Conservation (phyloP, 2,329 filamentous ascomycete species). For the Xylariomycetidae sp. region DNA sequence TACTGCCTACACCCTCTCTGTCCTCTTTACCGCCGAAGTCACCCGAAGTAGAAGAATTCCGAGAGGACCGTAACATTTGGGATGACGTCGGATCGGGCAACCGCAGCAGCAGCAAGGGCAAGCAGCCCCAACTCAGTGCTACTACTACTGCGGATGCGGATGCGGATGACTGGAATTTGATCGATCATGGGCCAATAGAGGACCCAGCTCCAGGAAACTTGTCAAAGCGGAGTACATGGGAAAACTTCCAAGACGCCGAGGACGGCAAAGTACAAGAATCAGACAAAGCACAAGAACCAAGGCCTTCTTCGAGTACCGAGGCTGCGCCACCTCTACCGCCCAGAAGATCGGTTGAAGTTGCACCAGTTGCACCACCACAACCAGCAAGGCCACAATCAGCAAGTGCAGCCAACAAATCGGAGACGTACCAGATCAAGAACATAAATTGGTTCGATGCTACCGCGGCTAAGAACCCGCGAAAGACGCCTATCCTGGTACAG, state of each 20-base stretch:
- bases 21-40: constrained; percentile 16
- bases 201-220: constrained; percentile 25
- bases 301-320: constrained; percentile 7
- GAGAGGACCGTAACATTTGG: constrained; percentile 45
- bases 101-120: constrained; percentile 40
- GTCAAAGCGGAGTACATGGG: constrained; percentile 34
- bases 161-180: constrained; percentile 47
- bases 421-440: constrained; percentile 92
- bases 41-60: constrained; percentile 27
- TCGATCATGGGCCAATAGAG: constrained; percentile 35
- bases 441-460: constrained; percentile 75
- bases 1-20: constrained; percentile 21
- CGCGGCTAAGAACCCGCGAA: constrained; percentile 56
- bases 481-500: constrained; percentile 86
- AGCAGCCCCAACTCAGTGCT: constrained; percentile 13
- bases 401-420: constrained; percentile 44
- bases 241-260: constrained; percentile 28
- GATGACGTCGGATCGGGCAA: constrained; percentile 38
- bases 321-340: constrained; percentile 36
- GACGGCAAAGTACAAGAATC: constrained; percentile 22
- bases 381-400: constrained; percentile 35
- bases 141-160: constrained; percentile 10
- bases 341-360: constrained; percentile 19
- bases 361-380: constrained; percentile 20
- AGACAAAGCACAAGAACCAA: not conserved